A percentile compares a stretch with the other conserved stretches of the same genome.
Evolutionary conservation across 169 alveolate species (phyloP).

Genomic region (Plasmodium sp.): DNA sequence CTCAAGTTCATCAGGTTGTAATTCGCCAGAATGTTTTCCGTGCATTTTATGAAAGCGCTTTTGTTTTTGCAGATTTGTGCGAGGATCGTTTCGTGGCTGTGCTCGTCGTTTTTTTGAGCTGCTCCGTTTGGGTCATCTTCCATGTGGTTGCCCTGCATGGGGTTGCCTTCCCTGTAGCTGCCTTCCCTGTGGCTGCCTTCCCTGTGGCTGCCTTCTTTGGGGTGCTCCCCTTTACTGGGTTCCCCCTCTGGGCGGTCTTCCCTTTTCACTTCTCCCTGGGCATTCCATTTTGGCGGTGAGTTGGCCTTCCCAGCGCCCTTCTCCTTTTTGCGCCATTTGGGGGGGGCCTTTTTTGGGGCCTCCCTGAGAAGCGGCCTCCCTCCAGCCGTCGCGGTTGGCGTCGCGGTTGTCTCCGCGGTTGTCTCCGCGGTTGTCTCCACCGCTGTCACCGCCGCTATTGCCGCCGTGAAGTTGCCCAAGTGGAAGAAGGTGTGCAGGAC

Average conservation of each 20-base stretch:
- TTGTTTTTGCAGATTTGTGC: background rate
- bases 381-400: background rate
- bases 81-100: background rate
- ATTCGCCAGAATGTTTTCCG: background rate
- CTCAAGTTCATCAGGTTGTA: conserved; percentile 40
- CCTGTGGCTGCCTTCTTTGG: background rate
- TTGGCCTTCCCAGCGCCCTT: background rate
- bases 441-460: background rate
- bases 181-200: background rate
- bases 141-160: background rate
- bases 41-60: background rate
- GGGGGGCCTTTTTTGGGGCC: background rate
- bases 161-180: background rate
- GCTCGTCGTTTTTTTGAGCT: background rate
- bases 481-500: conserved; percentile 2
- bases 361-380: background rate
- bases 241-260: background rate
- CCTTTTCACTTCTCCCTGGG: background rate
- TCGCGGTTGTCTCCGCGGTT: background rate
- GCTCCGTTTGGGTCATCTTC: background rate
- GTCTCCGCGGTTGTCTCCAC: background rate
- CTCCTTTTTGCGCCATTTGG: background rate
- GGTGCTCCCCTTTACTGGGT: background rate
- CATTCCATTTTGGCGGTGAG: background rate
- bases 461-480: background rate